Percentiles rank a stretch among this genome's conserved stretches.
Evolutionary conservation across 1,139 yeast species (phyloP).

Genomic region (Hansenula lynferdii): DNA sequence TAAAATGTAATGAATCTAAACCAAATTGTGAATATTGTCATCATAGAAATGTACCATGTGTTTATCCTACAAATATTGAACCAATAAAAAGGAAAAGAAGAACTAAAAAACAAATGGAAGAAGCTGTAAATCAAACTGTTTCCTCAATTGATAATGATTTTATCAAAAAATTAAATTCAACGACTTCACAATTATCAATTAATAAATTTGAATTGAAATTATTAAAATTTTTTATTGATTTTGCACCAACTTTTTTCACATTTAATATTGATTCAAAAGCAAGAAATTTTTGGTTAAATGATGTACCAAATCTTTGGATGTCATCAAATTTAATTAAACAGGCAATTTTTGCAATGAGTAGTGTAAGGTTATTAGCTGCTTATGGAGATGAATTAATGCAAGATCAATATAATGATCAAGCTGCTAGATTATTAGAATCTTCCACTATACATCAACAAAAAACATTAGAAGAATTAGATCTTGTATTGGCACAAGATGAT

Average conservation of each 20-base stretch:
- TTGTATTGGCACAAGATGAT: no score
- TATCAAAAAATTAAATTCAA: conserved; percentile 11
- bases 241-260: conserved; percentile 2
- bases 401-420: background rate
- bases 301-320: background rate
- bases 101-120: no score
- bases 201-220: conserved; percentile 14
- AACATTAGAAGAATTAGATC: no score
- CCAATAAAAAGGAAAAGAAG: background rate
- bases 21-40: conserved; percentile 64
- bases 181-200: conserved; percentile 9
- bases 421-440: background rate
- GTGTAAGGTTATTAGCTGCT: background rate
- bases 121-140: no score
- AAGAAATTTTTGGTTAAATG: background rate
- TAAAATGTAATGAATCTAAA: conserved; percentile 66
- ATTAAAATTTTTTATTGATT: conserved; percentile 10
- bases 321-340: background rate
- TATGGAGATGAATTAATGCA: background rate
- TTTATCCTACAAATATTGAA: conserved; percentile 4
- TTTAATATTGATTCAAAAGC: background rate
- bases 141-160: background rate
- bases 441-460: no score
- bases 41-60: conserved; percentile 28
- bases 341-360: background rate